Evolutionary conservation across 1,284 basidiomycete species (phyloP), one percentile per base, ranked within the genome.

Genomic region (Puccinia sorghi): DNA sequence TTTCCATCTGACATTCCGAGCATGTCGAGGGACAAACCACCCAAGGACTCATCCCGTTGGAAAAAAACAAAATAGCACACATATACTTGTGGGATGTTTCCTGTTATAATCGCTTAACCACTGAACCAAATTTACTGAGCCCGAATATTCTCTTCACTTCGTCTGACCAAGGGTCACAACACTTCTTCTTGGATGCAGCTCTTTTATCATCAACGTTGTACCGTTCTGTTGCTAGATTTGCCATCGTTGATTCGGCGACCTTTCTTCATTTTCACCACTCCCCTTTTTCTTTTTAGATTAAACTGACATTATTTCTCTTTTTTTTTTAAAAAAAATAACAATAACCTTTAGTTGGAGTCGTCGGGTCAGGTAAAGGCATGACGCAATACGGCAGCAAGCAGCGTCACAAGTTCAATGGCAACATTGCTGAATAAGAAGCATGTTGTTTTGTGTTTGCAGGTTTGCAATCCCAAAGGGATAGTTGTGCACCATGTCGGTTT

Each of bases 311-410:
- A 52, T 37, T 66, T 41, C 57, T 37, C 15, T 66, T 77, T n/a
- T 17, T 32, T 77, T 27, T 7, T 52, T 41, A 5, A n/a, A 43
- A 12, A 15, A 15, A 6, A 27, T 25, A 27, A 22, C 17, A 83
- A 94, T n/a, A 32, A 32, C 4, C 32, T 32, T 32, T 32, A 32
- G 94, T 98, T 80, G 95, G 95, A 27, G 95, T 98, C 27, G 94
- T 93, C 46, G 93, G 93, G 57, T 95, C 93, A 80, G 95, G 95
- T 15, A 91, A 91, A 85, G 94, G 93, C 46, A 93, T 97, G 90
- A 96, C 94, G 46, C 89, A 91, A 80, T 91, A 92, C 63, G 88
- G 88, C 64, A 84, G 87, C 50, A 89, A 89, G 83, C 87, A 86
- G 81, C 94, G 93, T 84, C 93, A 95, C 86, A 93, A 93, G 84